phyloP scores from a whole-genome alignment of 345 rosid genomes.

The Toxicodendron radicans region DNA sequence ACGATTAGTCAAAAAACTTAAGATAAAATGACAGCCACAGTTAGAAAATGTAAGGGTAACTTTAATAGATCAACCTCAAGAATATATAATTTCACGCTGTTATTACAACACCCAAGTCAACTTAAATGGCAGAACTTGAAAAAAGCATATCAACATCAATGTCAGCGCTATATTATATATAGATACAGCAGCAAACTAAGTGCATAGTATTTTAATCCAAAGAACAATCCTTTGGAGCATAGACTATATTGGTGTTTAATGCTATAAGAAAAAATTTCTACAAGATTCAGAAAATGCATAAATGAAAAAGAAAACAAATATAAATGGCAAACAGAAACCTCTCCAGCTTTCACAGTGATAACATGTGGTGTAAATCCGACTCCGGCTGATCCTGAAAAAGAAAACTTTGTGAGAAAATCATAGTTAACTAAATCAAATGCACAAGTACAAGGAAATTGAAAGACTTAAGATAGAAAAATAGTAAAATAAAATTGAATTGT shows the following conservation, averaged over 20 bases:
- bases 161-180: neutral
- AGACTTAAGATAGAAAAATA: neutral
- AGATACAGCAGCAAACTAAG: neutral
- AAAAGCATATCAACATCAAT: neutral
- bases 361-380: constrained; percentile 61
- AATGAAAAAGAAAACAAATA: constrained; percentile 3
- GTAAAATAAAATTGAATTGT: neutral
- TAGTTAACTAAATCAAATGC: neutral
- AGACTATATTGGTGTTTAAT: neutral
- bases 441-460: neutral
- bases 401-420: constrained; percentile 11
- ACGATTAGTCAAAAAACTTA: neutral
- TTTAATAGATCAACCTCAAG: constrained; percentile 4
- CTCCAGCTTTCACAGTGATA: constrained; percentile 68
- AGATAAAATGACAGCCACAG: neutral
- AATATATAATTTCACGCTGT: neutral
- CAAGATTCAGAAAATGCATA: neutral
- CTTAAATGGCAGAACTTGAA: neutral
- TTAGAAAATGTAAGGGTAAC: neutral
- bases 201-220: neutral
- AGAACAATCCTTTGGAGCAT: neutral
- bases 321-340: constrained; percentile 44
- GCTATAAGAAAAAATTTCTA: neutral
- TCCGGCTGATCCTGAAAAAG: constrained; percentile 51
- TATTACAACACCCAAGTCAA: neutral